phyloP scores from a whole-genome alignment of 1,284 basidiomycete genomes.

The Malassezia furfur region DNA sequence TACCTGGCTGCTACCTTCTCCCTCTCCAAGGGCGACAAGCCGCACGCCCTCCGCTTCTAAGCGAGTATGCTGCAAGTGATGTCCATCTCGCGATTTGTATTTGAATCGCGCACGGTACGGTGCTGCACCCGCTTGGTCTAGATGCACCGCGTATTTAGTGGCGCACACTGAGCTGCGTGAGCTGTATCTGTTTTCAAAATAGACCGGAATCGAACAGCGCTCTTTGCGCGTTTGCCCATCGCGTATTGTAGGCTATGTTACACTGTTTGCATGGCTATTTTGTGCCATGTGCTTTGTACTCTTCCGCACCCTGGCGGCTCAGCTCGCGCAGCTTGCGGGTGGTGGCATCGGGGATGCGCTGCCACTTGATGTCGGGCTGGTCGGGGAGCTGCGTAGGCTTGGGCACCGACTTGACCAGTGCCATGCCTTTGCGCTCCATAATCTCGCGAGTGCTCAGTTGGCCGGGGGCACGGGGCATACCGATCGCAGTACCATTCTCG shows the following conservation, averaged over 20 bases:
- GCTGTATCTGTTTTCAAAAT: conserved; percentile 17
- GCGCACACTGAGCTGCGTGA: neutral
- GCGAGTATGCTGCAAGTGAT: conserved; percentile 5
- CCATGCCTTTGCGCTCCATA: conserved; percentile 6
- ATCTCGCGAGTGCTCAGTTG: conserved; percentile 20
- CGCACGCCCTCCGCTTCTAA: conserved; percentile 79
- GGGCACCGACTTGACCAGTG: neutral
- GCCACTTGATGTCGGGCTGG: conserved; percentile 16
- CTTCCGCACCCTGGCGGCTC: conserved; percentile 27
- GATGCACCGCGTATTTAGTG: neutral
- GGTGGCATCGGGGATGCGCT: conserved; percentile 21
- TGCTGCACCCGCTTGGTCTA: neutral
- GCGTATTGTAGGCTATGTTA: conserved; percentile 18
- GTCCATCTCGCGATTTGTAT: neutral
- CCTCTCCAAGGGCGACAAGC: conserved; percentile 83
- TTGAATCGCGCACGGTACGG: neutral
- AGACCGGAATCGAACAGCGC: conserved; percentile 12
- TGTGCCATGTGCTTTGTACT: conserved; percentile 10
- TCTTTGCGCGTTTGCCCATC: neutral
- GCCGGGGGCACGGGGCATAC: conserved; percentile 41
- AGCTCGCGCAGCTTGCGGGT: conserved; percentile 27
- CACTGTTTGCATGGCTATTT: conserved; percentile 2
- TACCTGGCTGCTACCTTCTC: conserved; percentile 91
- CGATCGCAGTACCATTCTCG: conserved; percentile 25
- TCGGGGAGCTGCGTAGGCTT: neutral